Base-by-base conservation (phyloP, 108 stramenopile species). In the Nannochloropsis salina region DNA sequence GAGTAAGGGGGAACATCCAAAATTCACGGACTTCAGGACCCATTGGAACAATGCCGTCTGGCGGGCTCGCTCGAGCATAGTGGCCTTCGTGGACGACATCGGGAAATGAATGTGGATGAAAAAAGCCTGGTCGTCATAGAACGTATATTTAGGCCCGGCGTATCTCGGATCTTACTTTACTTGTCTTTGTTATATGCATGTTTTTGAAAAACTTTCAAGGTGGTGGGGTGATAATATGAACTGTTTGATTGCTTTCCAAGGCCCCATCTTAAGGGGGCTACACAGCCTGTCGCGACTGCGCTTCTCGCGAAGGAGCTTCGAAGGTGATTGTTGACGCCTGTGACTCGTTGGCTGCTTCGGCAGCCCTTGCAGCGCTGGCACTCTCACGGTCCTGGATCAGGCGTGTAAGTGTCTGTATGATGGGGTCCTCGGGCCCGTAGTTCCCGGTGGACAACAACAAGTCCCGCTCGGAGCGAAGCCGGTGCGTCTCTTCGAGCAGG, bases 1-100 rank as follows among this genome's bases (percentile, higher is more conserved):
- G 61, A 74, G 61, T n/a, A 74, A 74, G 61, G 61, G 61, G 15
- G 61, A 74, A 74, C 61, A 74, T 74, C 61, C 61, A 15, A 74
- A 74, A 74, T 74, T 74, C 61, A 74, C 61, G 20, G 61, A 74
- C 61, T n/a, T 74, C 3, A 74, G 61, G 61, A 74, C 20, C n/a
- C 61, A 74, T n/a, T 74, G 61, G 61, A 74, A 74, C 61, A 74
- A 74, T 6, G 61, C 61, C 8, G 6, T 74, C n/a, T 74, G 61
- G 61, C n/a, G 20, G 61, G 61, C 8, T n/a, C 61, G 61, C 15
- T 15, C 15, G 61, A 74, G n/a, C 3, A 6, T 74, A 74, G 61
- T 74, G 20, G n/a, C 15, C 15, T 74, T n/a, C 61, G 61, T 74
- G n/a, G 61, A 74, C 1, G 61, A 74, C 8, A 74, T 74, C 61